Base-by-base conservation (phyloP, 768 basidiomycete genomes). In the Boletus vermiculosoides region DNA sequence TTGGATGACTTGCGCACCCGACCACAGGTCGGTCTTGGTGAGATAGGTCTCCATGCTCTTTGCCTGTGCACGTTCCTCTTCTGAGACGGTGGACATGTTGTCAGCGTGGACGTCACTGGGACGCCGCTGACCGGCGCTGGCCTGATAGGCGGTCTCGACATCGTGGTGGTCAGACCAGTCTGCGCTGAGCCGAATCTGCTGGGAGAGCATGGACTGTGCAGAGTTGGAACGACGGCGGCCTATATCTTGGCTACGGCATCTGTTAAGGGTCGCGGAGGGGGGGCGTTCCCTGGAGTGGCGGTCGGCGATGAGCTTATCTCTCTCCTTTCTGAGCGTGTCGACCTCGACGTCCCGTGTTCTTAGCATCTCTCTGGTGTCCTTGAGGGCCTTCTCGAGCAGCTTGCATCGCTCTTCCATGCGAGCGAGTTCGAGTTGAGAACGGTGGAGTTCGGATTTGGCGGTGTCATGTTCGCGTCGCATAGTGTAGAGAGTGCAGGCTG, bases 1-100 rank as follows among this genome's bases (percentile, higher is more conserved):
- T 66, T 91, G 88, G 47, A 91, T 80, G 67, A 91, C 79, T 67
- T 90, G 87, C 1, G 87, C 84, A 13, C 89, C 89, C 2, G 88
- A 88, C 86, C 85, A 88, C 31, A 70, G 64, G 70, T 91, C 89
- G 33, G 83, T 84, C 58, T 88, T 85, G 16, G 87, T 88, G 74
- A 90, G 78, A 70, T 85, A 90, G 22, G 78, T 75, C 66, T 90
- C 90, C 54, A 76, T 71, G 64, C 83, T 82, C 55, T 81, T 83
- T 40, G 75, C 60, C 34, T 84, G 82, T 13, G 85, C 86, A 12
- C 76, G 77, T 42, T 82, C 80, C 71, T 90, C 86, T 31, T 83
- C 71, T 0, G 72, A 72, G 50, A 72, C 48, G 54, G 71, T 72
- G 46, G 70, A 70, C 45, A 72, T 52, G 57, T 58, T 69, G 41